These are phyloP conservation scores for Claviceps spartinae DNA, from an alignment of 2,329 filamentous ascomycete species.

Conservation along the genomic window DNA sequence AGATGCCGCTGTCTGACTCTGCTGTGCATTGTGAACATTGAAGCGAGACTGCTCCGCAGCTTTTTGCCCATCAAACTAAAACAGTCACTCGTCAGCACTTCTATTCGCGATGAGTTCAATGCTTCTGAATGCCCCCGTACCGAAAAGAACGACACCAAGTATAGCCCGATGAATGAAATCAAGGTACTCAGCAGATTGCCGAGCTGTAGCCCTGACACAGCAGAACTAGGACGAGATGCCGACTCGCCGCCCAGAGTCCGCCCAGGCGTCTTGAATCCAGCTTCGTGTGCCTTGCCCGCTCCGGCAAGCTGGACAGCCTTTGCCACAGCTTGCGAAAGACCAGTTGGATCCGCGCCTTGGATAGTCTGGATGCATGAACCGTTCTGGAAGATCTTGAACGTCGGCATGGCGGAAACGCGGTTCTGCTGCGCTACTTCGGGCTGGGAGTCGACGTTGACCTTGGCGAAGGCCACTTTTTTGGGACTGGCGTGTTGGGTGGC, in stretches of 20 bases:
- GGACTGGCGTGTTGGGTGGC: slow-evolving; percentile 12
- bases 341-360: slow-evolving; percentile 65
- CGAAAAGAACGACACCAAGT: slow-evolving; percentile 47
- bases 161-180: slow-evolving; percentile 44
- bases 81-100: slow-evolving; percentile 11
- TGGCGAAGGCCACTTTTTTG: slow-evolving; percentile 11
- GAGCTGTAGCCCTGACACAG: slow-evolving; percentile 19
- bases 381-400: slow-evolving; percentile 81
- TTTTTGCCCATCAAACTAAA: slow-evolving; percentile 46
- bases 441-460: slow-evolving; percentile 13
- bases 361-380: slow-evolving; percentile 62
- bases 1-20: slow-evolving; percentile 2
- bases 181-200: slow-evolving; percentile 35
- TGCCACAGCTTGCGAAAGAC: slow-evolving; percentile 63
- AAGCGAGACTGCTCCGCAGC: slow-evolving; percentile 46
- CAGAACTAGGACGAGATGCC: slow-evolving; percentile 7
- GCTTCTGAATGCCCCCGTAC: slow-evolving; percentile 26
- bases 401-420: slow-evolving; percentile 76
- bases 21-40: slow-evolving; percentile 32
- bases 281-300: slow-evolving; percentile 27
- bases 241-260: slow-evolving; percentile 39
- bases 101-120: background rate
- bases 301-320: slow-evolving; percentile 46
- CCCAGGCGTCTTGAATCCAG: slow-evolving; percentile 38
- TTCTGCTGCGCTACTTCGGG: slow-evolving; percentile 45